A percentile compares a stretch with the other conserved stretches of the same genome.
Conservation (phyloP, 768 basidiomycete species). For the Favolaschia claudopus region DNA sequence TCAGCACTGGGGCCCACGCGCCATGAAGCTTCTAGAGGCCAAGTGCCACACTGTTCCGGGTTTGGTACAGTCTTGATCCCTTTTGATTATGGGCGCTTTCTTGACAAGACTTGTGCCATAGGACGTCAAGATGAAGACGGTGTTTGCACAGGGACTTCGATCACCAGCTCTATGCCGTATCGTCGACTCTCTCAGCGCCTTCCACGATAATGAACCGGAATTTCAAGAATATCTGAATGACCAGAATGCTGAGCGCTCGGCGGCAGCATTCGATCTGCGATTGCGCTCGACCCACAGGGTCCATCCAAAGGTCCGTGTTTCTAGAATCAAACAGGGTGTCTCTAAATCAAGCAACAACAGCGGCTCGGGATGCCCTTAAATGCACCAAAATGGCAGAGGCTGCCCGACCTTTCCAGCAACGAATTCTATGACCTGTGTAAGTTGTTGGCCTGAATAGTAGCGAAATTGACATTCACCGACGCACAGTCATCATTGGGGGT, state of each 20-base stretch:
- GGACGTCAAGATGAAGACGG: slow-evolving; percentile 20
- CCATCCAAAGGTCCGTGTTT: slow-evolving; percentile 36
- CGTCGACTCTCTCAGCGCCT: slow-evolving; percentile 29
- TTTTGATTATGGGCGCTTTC: neutral
- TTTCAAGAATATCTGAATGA: slow-evolving; percentile 36
- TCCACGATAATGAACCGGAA: slow-evolving; percentile 33
- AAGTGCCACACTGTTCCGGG: slow-evolving; percentile 23
- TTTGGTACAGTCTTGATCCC: slow-evolving; percentile 16
- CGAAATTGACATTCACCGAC: neutral
- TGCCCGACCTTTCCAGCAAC: slow-evolving; percentile 37
- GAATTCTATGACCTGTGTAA: slow-evolving; percentile 41
- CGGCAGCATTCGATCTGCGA: slow-evolving; percentile 28
- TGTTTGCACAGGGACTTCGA: slow-evolving; percentile 27
- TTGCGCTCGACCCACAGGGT: slow-evolving; percentile 33
- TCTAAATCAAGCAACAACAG: slow-evolving; percentile 16
- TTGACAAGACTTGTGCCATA: neutral
- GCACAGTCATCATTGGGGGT: slow-evolving; percentile 32
- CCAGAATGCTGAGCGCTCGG: slow-evolving; percentile 24
- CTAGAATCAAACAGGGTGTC: neutral
- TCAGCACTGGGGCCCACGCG: neutral
- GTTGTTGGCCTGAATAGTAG: neutral
- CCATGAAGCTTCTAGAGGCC: slow-evolving; percentile 29
- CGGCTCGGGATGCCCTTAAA: slow-evolving; percentile 37
- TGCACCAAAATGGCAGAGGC: slow-evolving; percentile 25
- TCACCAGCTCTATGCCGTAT: slow-evolving; percentile 29